Conservation (phyloP, 345 rosid genomes). For the Combretum micranthum region DNA sequence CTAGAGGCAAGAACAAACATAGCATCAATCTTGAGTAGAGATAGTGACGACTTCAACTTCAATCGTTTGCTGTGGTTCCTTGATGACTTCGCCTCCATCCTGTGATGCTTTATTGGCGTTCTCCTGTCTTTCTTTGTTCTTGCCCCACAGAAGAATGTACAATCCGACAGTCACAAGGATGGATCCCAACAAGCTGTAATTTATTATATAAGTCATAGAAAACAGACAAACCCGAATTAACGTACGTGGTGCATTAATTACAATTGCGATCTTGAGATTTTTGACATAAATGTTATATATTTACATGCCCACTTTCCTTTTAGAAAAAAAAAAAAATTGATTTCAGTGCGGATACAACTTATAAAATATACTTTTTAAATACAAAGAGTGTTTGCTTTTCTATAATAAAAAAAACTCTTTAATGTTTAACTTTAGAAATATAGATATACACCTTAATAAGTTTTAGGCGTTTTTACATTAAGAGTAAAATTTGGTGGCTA, state of each 20-base stretch:
- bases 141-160: constrained; percentile 77
- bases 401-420: too few relatives aligned
- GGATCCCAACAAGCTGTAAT: constrained; percentile 62
- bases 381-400: too few relatives aligned
- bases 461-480: too few relatives aligned
- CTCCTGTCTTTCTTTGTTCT: constrained; percentile 43
- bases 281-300: too few relatives aligned
- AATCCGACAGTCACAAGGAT: constrained; percentile 52
- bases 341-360: too few relatives aligned
- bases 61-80: constrained; percentile 5
- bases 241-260: neutral
- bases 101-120: constrained; percentile 27
- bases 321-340: too few relatives aligned
- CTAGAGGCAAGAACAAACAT: too few relatives aligned
- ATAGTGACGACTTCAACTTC: constrained; percentile 9
- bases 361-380: too few relatives aligned
- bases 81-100: constrained; percentile 7
- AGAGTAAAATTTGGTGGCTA: too few relatives aligned
- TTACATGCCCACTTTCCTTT: too few relatives aligned
- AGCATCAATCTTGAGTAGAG: neutral
- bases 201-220: neutral
- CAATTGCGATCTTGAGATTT: neutral
- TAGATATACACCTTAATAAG: too few relatives aligned
- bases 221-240: neutral
- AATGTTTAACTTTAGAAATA: too few relatives aligned